Percentiles rank a stretch among this genome's conserved stretches.
Evolutionary conservation across 768 basidiomycete genomes (phyloP).

Genomic region (Lactarius pseudohatsudake): DNA sequence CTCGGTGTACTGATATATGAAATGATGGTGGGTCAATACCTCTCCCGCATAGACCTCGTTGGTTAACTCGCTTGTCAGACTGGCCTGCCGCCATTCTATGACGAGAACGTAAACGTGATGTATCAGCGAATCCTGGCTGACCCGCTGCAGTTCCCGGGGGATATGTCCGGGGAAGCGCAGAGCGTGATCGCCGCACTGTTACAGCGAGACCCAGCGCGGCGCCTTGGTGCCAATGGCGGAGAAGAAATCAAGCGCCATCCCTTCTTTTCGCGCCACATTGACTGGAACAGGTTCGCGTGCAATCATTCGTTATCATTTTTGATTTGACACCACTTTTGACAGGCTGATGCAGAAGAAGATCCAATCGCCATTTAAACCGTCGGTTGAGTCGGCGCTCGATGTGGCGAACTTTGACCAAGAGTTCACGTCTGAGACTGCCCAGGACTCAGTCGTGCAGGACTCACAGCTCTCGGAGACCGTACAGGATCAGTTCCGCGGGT

Average conservation of each 20-base stretch:
- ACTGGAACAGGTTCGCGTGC: slow-evolving; percentile 67
- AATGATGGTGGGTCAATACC: slow-evolving; percentile 69
- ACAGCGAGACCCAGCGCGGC: slow-evolving; percentile 80
- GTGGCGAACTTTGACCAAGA: slow-evolving; percentile 97
- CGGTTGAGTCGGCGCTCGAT: slow-evolving; percentile 92
- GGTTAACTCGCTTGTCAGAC: slow-evolving; percentile 50
- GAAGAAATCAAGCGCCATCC: slow-evolving; percentile 95
- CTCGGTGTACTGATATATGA: slow-evolving; percentile 95
- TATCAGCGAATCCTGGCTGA: slow-evolving; percentile 94
- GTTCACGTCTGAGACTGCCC: slow-evolving; percentile 92
- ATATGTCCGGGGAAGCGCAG: slow-evolving; percentile 84
- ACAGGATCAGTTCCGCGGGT: slow-evolving; percentile 92
- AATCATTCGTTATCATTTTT: not conserved
- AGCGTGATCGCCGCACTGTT: slow-evolving; percentile 87
- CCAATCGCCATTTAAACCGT: slow-evolving; percentile 96
- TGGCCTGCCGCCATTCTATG: slow-evolving; percentile 97
- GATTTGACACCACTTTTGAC: slow-evolving; percentile 6
- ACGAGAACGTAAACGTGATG: slow-evolving; percentile 98
- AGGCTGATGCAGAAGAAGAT: slow-evolving; percentile 91
- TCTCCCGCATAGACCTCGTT: slow-evolving; percentile 15
- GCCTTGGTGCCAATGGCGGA: slow-evolving; percentile 90
- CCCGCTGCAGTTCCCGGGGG: slow-evolving; percentile 87
- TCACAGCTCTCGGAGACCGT: slow-evolving; percentile 92
- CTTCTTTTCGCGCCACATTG: slow-evolving; percentile 92
- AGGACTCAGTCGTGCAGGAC: slow-evolving; percentile 95